Evolutionary conservation across 768 basidiomycete genomes (phyloP), one percentile per base, ranked within the genome.

Genomic region (Auricularia heimuer): DNA sequence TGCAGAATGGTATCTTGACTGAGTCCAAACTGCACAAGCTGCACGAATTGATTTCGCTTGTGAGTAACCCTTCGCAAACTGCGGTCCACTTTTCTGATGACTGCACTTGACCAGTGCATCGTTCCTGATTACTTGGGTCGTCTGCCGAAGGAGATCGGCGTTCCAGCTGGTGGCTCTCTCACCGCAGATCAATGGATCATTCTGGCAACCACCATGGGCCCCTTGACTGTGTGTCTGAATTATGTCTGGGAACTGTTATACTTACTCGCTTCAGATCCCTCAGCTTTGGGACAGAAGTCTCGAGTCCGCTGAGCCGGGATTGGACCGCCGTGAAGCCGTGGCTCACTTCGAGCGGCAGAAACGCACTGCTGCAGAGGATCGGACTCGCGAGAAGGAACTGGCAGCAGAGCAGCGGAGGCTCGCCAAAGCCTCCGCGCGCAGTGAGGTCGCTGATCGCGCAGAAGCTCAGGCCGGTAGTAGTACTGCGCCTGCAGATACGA

Each of bases 121-220:
- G 39, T 70, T 21, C 66, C 65, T 1, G 61, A 63, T 21, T 47
- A 68, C 10, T 44, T 70, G 0, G 70, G 70, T 3, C 39, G 65
- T 16, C 68, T 76, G 1, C 75, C 73, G 1, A 69, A 64, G 1
- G 47, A 73, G 1, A 71, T 51, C 21, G 47, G 47, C 6, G 47
- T 51, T 6, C 47, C 47, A 6, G 47, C 47, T 6, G 47, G 47
- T 16, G 47, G 47, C 47, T 51, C 47, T 18, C 21, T 51, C 11
- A 51, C 47, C 6, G 47, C 47, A 10, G 47, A 51, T 21, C 47
- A 51, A 51, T 51, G 47, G 47, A 10, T 51, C 18, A 51, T 51
- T 6, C 21, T 51, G 47, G 47, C 47, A 6, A 51, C 47, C 8
- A 51, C 21, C 16, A 51, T 51, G 47, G 47, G 47, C 14, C 47